Base-by-base conservation (phyloP, 2,329 filamentous ascomycete genomes). In the Biscogniauxia sp. region DNA sequence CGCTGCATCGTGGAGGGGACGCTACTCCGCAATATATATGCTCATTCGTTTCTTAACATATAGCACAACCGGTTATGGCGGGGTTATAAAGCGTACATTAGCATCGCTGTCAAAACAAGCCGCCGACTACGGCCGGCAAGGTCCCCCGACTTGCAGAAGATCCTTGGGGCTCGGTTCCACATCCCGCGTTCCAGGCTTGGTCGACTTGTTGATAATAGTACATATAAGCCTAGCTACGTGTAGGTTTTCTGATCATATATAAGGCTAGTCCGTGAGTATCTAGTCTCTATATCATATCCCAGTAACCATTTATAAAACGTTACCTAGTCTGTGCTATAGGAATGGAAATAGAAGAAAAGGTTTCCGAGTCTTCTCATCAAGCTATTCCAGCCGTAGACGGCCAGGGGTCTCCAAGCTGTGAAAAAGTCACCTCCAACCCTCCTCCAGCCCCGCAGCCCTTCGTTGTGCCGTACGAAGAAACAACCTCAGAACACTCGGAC, bases 371-470 rank as follows among this genome's bases (percentile, higher is more conserved):
- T 20, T 28, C 57, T 19, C 57, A 23, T 15, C 45, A 20, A 13
- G 53, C 23, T 54, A 50, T 60, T 56, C 45, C 51, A 6, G 15
- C 37, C n/a, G 15, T 54, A 56, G 65, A 59, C 20, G 26, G 37
- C 41, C 59, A 19, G 26, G 54, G 58, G 57, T 28, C 55, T 28
- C 25, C 57, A 19, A 59, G 58, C 37, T 61, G 64, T 54, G 69
- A 69, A 51, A 67, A 66, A 51, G 62, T 66, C 11, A 17, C 11
- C 15, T 60, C 67, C 25, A 63, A 69, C 51, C 51, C 62, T 37
- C 63, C 65, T 15, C 60, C 66, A 50, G 69, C 64, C 49, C 64
- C 69, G 0, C 65, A 71, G 56, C 58, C 69, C 49, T 71, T 68
- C 23, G 66, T 64, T 15, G 58, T 67, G 20, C 64, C 68, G 26